Evolutionary conservation across 2,329 filamentous ascomycete species (phyloP).

Genomic region (Aspergillus novoparasiticus): DNA sequence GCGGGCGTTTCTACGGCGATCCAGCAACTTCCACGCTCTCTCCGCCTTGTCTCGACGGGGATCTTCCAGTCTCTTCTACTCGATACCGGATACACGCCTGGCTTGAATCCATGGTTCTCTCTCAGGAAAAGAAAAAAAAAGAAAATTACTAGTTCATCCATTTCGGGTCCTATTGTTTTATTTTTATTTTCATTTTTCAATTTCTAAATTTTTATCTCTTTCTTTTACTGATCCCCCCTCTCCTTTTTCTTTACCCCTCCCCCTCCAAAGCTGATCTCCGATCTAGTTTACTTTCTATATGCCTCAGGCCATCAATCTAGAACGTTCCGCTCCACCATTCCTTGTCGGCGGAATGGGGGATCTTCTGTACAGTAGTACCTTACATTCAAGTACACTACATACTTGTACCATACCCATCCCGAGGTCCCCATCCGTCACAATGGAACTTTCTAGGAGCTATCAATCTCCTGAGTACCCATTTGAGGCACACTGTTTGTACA

Average conservation of each 20-base stretch:
- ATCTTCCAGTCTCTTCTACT: constrained; percentile 2
- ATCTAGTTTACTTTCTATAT: neutral
- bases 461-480: too few species aligned
- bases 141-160: too few species aligned
- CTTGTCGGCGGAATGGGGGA: constrained; percentile 5
- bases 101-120: neutral
- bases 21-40: constrained; percentile 41
- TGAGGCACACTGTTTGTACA: neutral
- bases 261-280: neutral
- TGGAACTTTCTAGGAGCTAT: neutral
- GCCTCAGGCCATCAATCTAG: constrained; percentile 31
- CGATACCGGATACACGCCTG: neutral
- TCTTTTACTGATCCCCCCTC: neutral
- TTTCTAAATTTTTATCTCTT: neutral
- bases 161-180: neutral
- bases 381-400: neutral
- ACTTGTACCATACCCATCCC: neutral
- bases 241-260: neutral
- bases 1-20: constrained; percentile 40
- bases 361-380: neutral
- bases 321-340: constrained; percentile 34
- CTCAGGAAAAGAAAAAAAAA: neutral
- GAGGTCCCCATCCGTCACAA: neutral
- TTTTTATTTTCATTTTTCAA: neutral
- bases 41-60: constrained; percentile 11